Evolutionary conservation across 257 asterid genomes (phyloP), one percentile per base, ranked within the genome.

Genomic region (Rauvolfia tetraphylla): DNA sequence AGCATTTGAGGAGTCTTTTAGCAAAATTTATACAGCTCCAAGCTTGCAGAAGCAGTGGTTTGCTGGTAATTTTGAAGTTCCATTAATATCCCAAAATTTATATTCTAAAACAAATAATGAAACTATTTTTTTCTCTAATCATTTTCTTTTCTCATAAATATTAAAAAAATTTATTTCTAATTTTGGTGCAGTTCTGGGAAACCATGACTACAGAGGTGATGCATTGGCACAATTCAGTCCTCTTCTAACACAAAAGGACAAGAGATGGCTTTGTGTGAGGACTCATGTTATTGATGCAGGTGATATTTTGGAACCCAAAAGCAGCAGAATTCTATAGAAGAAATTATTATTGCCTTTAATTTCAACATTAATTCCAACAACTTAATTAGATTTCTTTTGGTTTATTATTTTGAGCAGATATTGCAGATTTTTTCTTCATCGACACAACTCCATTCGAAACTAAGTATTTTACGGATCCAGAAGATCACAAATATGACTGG

Each of bases 361-460:
- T 67, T 38, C 18, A 18, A 33, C n/a, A n/a, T n/a, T n/a, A n/a
- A n/a, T n/a, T n/a, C n/a, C n/a, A n/a, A n/a, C n/a, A n/a, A n/a
- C n/a, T n/a, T n/a, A n/a, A n/a, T n/a, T n/a, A n/a, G n/a, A n/a
- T n/a, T n/a, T n/a, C 10, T 34, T 39, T 53, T 54, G 3, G 13
- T 67, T 27, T 42, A 39, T 72, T 42, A 53, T 73, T 11, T 53
- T 65, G 17, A 41, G 15, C 72, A 90, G 97, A 88, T 41, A 61
- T 84, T 48, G 88, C 73, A 56, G 95, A 92, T 36, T 87, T 92
- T 33, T 67, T 89, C 75, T 90, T 92, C 61, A 68, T 92, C 5
- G 97, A 92, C 68, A 91, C 97, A 17, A 90, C 86, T 20, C 97
- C 96, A 0, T 92, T 92, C 33, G 87, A 78, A 18, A 70, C 79